Evolutionary conservation across 306 rosid genomes (phyloP).

Genomic region (Quercus suber): DNA sequence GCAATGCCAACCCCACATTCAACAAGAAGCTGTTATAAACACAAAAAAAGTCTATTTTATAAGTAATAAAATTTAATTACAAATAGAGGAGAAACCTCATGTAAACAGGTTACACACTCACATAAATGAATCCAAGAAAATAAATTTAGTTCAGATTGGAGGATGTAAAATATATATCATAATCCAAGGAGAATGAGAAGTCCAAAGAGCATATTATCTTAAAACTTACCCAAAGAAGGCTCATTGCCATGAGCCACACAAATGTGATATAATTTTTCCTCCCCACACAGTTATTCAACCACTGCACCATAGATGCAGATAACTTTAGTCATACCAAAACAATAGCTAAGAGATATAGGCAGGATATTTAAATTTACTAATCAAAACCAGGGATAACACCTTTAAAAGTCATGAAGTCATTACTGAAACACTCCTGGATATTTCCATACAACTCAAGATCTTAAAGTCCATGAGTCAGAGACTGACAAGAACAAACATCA

Average conservation of each 20-base stretch:
- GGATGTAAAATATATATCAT: not conserved
- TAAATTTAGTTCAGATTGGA: not conserved
- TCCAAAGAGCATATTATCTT: slow-evolving; percentile 17
- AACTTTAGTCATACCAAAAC: not conserved
- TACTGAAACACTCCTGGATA: not conserved
- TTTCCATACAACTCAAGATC: not conserved
- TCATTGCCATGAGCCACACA: slow-evolving; percentile 79
- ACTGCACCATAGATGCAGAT: slow-evolving; percentile 48
- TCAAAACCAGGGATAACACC: not conserved
- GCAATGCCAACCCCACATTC: slow-evolving; percentile 79
- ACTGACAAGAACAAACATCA: not conserved
- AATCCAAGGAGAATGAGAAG: not conserved
- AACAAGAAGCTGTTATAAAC: slow-evolving; percentile 52
- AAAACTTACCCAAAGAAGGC: slow-evolving; percentile 69
- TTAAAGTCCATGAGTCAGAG: not conserved
- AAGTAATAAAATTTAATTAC: no score
- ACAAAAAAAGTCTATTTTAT: not conserved
- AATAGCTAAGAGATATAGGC: slow-evolving; percentile 18
- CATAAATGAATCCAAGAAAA: not conserved
- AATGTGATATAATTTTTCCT: slow-evolving; percentile 72
- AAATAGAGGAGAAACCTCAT: no score
- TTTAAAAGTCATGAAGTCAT: not conserved
- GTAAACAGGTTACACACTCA: slow-evolving; percentile 9
- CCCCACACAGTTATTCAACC: slow-evolving; percentile 89
- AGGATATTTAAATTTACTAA: not conserved